Evolutionary conservation across 768 basidiomycete species (phyloP).

Genomic region (Obba rivulosa): DNA sequence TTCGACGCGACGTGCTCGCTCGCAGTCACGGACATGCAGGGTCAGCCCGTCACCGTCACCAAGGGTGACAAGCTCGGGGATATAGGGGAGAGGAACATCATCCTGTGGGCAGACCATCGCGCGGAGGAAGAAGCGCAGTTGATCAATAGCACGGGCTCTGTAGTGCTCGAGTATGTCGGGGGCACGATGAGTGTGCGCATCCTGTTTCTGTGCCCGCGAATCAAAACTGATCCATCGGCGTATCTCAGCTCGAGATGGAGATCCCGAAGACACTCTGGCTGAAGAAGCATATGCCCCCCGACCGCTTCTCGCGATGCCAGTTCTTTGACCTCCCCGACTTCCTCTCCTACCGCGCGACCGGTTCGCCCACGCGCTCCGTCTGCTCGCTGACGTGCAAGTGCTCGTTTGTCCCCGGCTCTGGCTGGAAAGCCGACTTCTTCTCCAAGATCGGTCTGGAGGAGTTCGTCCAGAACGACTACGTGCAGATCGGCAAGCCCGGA

Average conservation of each 20-base stretch:
- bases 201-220: slow-evolving; percentile 14
- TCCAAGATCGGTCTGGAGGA: slow-evolving; percentile 73
- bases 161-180: slow-evolving; percentile 91
- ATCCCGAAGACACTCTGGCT: slow-evolving; percentile 97
- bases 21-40: slow-evolving; percentile 73
- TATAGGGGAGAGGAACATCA: slow-evolving; percentile 74
- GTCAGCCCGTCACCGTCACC: slow-evolving; percentile 71
- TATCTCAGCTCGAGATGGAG: slow-evolving; percentile 97
- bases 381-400: slow-evolving; percentile 98
- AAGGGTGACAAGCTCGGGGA: slow-evolving; percentile 58
- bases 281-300: slow-evolving; percentile 76
- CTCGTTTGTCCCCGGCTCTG: slow-evolving; percentile 77
- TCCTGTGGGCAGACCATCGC: slow-evolving; percentile 96
- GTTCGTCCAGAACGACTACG: slow-evolving; percentile 63
- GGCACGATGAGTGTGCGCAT: slow-evolving; percentile 91
- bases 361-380: slow-evolving; percentile 63
- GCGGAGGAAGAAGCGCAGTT: slow-evolving; percentile 87
- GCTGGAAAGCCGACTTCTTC: slow-evolving; percentile 92
- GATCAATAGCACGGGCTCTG: slow-evolving; percentile 81
- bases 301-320: slow-evolving; percentile 68
- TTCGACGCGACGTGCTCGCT: slow-evolving; percentile 98
- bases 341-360: slow-evolving; percentile 89
- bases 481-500: slow-evolving; percentile 66
- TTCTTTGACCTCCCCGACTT: slow-evolving; percentile 95
- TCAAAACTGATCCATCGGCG: not conserved